Percentiles rank a stretch among this genome's conserved stretches.
Conservation (phyloP, 208 protist species). For the Trichomonas vaginalis region DNA sequence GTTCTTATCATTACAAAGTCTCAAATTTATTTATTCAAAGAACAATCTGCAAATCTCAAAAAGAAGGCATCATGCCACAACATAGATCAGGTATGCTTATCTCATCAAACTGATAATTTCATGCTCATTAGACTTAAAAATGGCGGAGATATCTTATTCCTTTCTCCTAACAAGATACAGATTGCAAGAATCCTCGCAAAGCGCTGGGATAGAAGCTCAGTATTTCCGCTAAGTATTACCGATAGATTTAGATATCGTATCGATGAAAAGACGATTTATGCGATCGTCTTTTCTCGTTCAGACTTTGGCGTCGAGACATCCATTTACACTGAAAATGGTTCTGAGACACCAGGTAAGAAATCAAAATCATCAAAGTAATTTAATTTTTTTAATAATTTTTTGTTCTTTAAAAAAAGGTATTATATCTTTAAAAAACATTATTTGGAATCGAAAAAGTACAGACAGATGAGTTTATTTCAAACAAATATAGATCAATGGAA, state of each 20-base stretch:
- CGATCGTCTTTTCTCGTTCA: too few species aligned
- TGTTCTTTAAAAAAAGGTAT: too few species aligned
- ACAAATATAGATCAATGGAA: too few species aligned
- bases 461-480: too few species aligned
- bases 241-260: neutral
- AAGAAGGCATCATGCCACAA: neutral
- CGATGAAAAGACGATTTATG: neutral
- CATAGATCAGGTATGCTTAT: neutral
- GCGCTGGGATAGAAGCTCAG: neutral
- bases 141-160: neutral
- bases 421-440: too few species aligned
- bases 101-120: conserved; percentile 14
- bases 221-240: neutral
- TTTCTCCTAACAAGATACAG: neutral
- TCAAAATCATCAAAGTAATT: too few species aligned
- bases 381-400: too few species aligned
- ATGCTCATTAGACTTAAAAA: neutral
- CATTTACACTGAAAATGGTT: too few species aligned
- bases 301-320: too few species aligned
- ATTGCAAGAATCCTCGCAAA: neutral
- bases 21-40: neutral
- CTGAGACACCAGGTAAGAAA: too few species aligned
- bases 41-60: neutral
- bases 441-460: too few species aligned
- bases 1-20: neutral